phyloP scores from a whole-genome alignment of 129 eudicot species.

The Chrysanthemum seticuspe region DNA sequence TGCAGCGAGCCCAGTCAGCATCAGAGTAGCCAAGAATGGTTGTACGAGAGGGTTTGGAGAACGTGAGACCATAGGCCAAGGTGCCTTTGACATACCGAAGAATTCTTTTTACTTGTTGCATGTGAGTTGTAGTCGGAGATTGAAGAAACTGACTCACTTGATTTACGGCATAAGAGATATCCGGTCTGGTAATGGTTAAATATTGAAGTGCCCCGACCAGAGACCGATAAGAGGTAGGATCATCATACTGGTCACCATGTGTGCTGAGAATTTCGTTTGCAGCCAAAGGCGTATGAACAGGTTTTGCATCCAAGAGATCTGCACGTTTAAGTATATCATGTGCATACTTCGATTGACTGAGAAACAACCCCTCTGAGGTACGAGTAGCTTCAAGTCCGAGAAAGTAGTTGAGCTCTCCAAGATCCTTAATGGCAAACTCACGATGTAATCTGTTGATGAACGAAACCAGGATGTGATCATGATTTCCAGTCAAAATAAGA shows the following conservation, averaged over 20 bases:
- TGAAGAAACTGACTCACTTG: slow-evolving; percentile 1
- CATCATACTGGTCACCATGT: not conserved
- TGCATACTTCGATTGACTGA: not conserved
- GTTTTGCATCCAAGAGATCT: not conserved
- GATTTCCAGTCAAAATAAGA: not conserved
- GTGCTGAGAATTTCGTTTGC: not conserved
- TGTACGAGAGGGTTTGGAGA: not conserved
- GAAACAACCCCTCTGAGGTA: not conserved
- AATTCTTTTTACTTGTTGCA: not conserved
- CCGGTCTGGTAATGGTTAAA: not conserved
- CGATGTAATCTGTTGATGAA: not conserved
- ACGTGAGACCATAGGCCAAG: not conserved
- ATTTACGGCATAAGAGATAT: not conserved
- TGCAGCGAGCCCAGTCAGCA: not conserved
- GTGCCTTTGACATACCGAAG: not conserved
- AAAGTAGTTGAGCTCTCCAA: not conserved
- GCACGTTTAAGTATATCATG: not conserved
- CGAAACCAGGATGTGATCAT: not conserved
- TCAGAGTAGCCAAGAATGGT: not conserved
- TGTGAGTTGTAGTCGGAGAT: not conserved
- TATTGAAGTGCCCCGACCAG: not conserved
- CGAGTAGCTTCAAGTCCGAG: not conserved
- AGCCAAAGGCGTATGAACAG: not conserved
- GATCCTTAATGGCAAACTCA: not conserved
- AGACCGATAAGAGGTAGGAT: not conserved